Conservation (phyloP, 202 grass and related monocot species). For the Cymbopogon flexuosus region DNA sequence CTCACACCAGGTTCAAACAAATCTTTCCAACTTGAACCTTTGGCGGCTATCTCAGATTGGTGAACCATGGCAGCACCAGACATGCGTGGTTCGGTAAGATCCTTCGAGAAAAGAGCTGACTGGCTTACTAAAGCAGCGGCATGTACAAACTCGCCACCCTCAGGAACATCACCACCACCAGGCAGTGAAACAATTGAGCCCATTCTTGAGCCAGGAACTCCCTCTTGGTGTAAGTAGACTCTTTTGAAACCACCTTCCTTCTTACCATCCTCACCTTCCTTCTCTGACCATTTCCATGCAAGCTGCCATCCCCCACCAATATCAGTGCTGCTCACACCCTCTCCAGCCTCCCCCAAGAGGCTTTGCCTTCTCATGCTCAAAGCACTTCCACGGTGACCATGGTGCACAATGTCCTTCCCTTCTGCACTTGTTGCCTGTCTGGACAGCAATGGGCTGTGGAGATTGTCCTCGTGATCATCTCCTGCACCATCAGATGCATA, state of each 20-base stretch:
- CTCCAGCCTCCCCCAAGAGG: slow-evolving; percentile 52
- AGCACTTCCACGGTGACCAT: slow-evolving; percentile 48
- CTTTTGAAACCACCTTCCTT: slow-evolving; percentile 81
- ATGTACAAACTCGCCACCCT: slow-evolving; percentile 57
- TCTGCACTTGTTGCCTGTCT: slow-evolving; percentile 63
- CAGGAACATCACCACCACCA: slow-evolving; percentile 47
- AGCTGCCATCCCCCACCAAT: slow-evolving; percentile 91
- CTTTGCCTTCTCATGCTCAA: slow-evolving; percentile 64
- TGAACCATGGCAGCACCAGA: slow-evolving; percentile 64
- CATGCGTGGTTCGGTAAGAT: slow-evolving; percentile 45
- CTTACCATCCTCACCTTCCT: slow-evolving; percentile 66
- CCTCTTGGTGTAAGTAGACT: slow-evolving; percentile 84
- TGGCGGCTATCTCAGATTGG: slow-evolving; percentile 52
- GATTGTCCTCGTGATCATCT: slow-evolving; percentile 64
- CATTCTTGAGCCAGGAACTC: slow-evolving; percentile 53
- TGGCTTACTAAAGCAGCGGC: slow-evolving; percentile 86
- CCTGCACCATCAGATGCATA: slow-evolving; percentile 66
- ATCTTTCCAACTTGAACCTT: slow-evolving; percentile 57
- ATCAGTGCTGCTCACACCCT: slow-evolving; percentile 67
- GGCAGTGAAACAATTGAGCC: slow-evolving; percentile 72
- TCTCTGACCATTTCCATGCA: slow-evolving; percentile 86
- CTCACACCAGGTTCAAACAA: slow-evolving; percentile 83
- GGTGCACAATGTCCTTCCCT: slow-evolving; percentile 54
- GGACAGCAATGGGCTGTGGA: slow-evolving; percentile 68
- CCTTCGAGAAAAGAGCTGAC: slow-evolving; percentile 70